phyloP scores from a whole-genome alignment of 805 yeast genomes.

The Wickerhamomyces strasburgensis region DNA sequence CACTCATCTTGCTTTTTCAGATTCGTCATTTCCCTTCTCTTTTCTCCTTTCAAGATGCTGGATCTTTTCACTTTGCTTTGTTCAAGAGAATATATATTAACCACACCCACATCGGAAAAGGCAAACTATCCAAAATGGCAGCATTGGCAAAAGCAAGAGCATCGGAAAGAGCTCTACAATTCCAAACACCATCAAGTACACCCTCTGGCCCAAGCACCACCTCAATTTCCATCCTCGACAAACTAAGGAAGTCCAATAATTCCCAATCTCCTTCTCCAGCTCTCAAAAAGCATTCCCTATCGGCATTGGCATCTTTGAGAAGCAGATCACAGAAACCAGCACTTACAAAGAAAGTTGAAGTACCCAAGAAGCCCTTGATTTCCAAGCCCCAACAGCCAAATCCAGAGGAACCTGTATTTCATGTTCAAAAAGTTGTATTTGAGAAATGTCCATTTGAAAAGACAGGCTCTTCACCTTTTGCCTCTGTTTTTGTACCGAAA shows the following conservation, averaged over 20 bases:
- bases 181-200: not conserved
- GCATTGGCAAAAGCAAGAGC: slow-evolving; percentile 23
- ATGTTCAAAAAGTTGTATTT: slow-evolving; percentile 4
- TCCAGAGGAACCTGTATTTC: slow-evolving; percentile 2
- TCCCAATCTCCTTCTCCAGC: not conserved
- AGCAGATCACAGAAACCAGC: not conserved
- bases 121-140: slow-evolving; percentile 19
- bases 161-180: slow-evolving; percentile 6
- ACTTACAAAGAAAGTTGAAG: not conserved
- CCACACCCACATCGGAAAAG: slow-evolving; percentile 4
- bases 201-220: slow-evolving; percentile 2
- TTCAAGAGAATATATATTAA: slow-evolving; percentile 8
- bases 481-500: not conserved
- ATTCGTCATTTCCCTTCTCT: too few species aligned
- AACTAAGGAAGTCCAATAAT: slow-evolving; percentile 9
- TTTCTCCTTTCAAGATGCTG: too few species aligned
- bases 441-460: slow-evolving; percentile 9
- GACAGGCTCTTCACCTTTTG: not conserved
- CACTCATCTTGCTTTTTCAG: not conserved
- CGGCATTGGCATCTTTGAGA: slow-evolving; percentile 1
- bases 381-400: not conserved
- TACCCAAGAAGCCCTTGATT: not conserved
- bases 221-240: slow-evolving; percentile 22
- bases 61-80: not conserved
- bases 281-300: slow-evolving; percentile 3